Conservation (phyloP, 371 early-diverging fungal species). For the Phascolomyces articulosus region DNA sequence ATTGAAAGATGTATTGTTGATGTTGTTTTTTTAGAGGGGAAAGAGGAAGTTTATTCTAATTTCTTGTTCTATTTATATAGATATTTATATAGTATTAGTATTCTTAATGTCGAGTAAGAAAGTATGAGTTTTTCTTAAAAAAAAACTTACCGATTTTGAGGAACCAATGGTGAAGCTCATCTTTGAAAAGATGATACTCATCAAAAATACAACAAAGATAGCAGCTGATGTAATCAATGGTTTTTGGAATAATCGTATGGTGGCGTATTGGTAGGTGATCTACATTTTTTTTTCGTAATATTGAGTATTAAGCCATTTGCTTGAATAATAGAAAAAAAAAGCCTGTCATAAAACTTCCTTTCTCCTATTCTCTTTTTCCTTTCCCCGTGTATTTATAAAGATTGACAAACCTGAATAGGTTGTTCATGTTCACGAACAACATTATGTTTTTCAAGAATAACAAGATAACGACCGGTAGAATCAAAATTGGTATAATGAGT, state of each 20-base stretch:
- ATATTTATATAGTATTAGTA: not conserved
- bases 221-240: conserved; percentile 45
- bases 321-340: no score
- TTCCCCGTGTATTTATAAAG: no score
- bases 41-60: not conserved
- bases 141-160: conserved; percentile 28
- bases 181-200: conserved; percentile 44
- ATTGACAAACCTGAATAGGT: conserved; percentile 35
- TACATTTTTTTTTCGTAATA: conserved; percentile 13
- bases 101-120: not conserved
- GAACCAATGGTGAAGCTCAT: conserved; percentile 44
- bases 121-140: not conserved
- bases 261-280: conserved; percentile 51
- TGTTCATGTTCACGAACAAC: conserved; percentile 62
- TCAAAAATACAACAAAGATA: conserved; percentile 40
- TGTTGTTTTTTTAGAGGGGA: no score
- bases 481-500: conserved; percentile 74
- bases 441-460: conserved; percentile 65
- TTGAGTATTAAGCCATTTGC: no score
- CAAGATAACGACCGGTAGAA: conserved; percentile 69
- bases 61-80: not conserved
- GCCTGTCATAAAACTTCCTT: no score
- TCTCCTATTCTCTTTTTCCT: no score
- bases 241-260: conserved; percentile 43
- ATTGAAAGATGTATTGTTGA: no score